Base-by-base conservation (phyloP, 2,329 filamentous ascomycete genomes). In the Huntiella bhutanensis region DNA sequence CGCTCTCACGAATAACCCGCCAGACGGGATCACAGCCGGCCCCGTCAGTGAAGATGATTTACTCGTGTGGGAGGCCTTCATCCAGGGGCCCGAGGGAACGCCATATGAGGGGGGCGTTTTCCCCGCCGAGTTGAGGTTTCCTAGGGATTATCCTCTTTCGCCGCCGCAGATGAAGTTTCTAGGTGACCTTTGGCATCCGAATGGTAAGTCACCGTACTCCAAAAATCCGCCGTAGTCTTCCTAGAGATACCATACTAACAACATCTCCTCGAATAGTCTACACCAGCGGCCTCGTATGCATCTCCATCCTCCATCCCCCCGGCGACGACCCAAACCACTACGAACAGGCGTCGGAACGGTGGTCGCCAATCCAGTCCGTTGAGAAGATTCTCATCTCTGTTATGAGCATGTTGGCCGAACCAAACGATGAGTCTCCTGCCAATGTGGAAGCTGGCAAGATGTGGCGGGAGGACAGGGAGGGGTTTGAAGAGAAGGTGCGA, bases 271-370 rank as follows among this genome's bases (percentile, higher is more conserved):
- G 11, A 10, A 28, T 53, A 94, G 87, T 96, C 45, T 96, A 96
- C 60, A 74, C 81, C 12, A 88, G 81, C 59, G 88, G 88, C 52
- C 74, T 88, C 13, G 91, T 96, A 55, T 96, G 88, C 67, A 96
- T 96, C 58, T 93, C 84, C n/a, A 96, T 96, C 65, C 77, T 96
- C 2, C 88, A 96, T 63, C 81, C 88, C 3, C 88, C 88, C 2
- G 88, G 91, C 56, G 88, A 96, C 64, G 88, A 96, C 63, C 91
- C 91, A 46, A 95, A 95, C 66, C 87, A 94, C 68, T 96, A 96
- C 71, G 88, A 96, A 64, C 83, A 88, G 56, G 88, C 91, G 5
- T 86, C 82, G 1, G 91, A 96, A 67, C 79, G 88, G 52, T 96
- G 88, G 88, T 88, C 82, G 22, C 88, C 88, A 10, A 94, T 96